Evolutionary conservation across 2,329 filamentous ascomycete genomes (phyloP).

Genomic region (Ophiobolus disseminans): DNA sequence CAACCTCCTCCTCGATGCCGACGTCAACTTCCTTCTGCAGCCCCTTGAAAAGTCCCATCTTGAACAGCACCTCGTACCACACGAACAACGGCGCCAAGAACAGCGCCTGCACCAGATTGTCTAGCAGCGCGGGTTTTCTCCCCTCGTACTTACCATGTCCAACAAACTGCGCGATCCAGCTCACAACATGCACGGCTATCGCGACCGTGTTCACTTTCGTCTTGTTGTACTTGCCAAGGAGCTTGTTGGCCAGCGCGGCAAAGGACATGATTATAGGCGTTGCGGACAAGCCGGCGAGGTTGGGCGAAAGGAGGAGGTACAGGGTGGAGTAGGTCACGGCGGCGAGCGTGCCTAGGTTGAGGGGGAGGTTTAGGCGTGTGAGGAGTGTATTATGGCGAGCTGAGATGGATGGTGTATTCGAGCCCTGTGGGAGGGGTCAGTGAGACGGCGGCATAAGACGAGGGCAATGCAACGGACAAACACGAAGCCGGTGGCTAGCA

Average conservation of each 20-base stretch:
- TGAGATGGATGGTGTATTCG: conserved; percentile 61
- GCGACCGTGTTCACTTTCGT: conserved; percentile 67
- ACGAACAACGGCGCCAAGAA: conserved; percentile 95
- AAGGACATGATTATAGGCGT: conserved; percentile 76
- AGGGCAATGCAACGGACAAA: conserved; percentile 62
- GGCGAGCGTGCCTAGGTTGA: conserved; percentile 57
- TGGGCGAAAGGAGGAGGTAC: conserved; percentile 90
- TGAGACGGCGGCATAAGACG: neutral
- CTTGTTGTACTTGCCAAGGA: conserved; percentile 65
- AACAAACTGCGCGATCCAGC: conserved; percentile 88
- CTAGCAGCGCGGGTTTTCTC: conserved; percentile 83
- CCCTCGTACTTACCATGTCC: conserved; percentile 90
- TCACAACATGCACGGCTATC: conserved; percentile 70
- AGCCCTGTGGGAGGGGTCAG: conserved; percentile 52
- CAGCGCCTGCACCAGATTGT: conserved; percentile 89
- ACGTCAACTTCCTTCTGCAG: conserved; percentile 56
- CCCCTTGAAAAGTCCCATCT: conserved; percentile 76
- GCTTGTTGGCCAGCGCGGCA: conserved; percentile 76
- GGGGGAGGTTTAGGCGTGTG: conserved; percentile 46
- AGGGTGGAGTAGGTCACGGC: conserved; percentile 72
- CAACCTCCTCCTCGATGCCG: conserved; percentile 55
- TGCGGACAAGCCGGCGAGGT: conserved; percentile 77
- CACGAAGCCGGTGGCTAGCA: conserved; percentile 73
- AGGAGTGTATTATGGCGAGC: conserved; percentile 36
- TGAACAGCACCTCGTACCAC: conserved; percentile 92